These are phyloP conservation scores for Fusarium abutilonis DNA, from an alignment of 2,329 filamentous ascomycete genomes.

Conservation along the genomic window DNA sequence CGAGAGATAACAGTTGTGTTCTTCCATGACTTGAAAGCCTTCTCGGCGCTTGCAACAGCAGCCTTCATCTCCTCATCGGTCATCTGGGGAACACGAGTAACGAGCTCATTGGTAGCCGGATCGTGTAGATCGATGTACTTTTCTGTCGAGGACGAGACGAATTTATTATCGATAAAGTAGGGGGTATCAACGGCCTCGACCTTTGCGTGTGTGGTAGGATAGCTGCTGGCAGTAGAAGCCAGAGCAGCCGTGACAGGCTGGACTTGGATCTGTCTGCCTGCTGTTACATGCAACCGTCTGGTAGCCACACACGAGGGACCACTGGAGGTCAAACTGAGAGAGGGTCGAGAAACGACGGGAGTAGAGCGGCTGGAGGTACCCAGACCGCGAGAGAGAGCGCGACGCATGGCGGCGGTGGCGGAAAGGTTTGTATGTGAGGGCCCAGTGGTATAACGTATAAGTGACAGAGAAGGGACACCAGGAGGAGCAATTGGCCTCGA, in stretches of 20 bases:
- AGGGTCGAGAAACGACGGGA: slow-evolving; percentile 44
- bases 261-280: slow-evolving; percentile 64
- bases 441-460: not conserved
- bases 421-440: not conserved
- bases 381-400: slow-evolving; percentile 55
- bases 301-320: slow-evolving; percentile 53
- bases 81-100: slow-evolving; percentile 84
- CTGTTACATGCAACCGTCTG: slow-evolving; percentile 67
- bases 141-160: slow-evolving; percentile 72
- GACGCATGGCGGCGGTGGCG: slow-evolving; percentile 54
- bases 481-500: slow-evolving; percentile 19
- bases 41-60: slow-evolving; percentile 77
- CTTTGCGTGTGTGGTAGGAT: slow-evolving; percentile 77
- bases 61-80: slow-evolving; percentile 80
- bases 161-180: slow-evolving; percentile 85
- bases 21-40: slow-evolving; percentile 79
- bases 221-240: slow-evolving; percentile 66
- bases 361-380: slow-evolving; percentile 49
- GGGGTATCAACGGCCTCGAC: slow-evolving; percentile 76
- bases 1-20: slow-evolving; percentile 76
- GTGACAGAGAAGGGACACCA: not conserved
- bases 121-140: slow-evolving; percentile 84
- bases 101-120: slow-evolving; percentile 85
- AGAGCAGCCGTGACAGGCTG: slow-evolving; percentile 60
- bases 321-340: slow-evolving; percentile 51